Percentiles rank a stretch among this genome's conserved stretches.
Conservation (phyloP, 2,329 filamentous ascomycete genomes). For the Xenosphaeropsis pyriputrescens region DNA sequence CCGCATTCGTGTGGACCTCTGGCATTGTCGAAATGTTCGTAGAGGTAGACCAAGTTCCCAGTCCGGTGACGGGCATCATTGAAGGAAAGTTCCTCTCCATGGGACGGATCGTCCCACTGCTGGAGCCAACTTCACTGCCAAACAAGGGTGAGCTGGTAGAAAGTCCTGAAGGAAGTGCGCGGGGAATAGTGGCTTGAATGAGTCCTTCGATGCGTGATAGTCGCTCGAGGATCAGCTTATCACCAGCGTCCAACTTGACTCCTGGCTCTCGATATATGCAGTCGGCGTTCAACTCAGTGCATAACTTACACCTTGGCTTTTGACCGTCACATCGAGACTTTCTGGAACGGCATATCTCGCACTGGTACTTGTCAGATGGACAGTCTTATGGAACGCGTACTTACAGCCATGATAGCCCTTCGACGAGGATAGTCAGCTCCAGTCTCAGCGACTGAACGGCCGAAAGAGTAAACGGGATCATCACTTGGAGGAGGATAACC, state of each 20-base stretch:
- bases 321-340: conserved; percentile 70
- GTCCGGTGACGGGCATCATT: conserved; percentile 44
- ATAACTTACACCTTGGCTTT: conserved; percentile 73
- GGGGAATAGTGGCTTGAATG: conserved; percentile 49
- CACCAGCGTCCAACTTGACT: conserved; percentile 75
- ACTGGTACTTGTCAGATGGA: conserved; percentile 29
- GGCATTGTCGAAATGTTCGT: conserved; percentile 76
- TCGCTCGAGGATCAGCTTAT: conserved; percentile 73
- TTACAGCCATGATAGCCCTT: conserved; percentile 50
- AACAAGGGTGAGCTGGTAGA: conserved; percentile 49
- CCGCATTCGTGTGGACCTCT: conserved; percentile 69
- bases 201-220: conserved; percentile 65
- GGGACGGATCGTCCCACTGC: conserved; percentile 33
- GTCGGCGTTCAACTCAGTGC: conserved; percentile 66
- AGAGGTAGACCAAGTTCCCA: conserved; percentile 54
- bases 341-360: conserved; percentile 66
- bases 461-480: conserved; percentile 41
- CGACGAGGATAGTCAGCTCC: conserved; percentile 48
- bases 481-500: conserved; percentile 18
- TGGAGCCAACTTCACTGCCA: conserved; percentile 46
- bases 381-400: conserved; percentile 15
- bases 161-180: conserved; percentile 35
- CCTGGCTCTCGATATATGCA: conserved; percentile 77
- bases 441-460: conserved; percentile 45
- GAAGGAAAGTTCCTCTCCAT: conserved; percentile 35